Evolutionary conservation across 768 basidiomycete genomes (phyloP), one percentile per base, ranked within the genome.

Genomic region (Psilocybe subaeruginosa): DNA sequence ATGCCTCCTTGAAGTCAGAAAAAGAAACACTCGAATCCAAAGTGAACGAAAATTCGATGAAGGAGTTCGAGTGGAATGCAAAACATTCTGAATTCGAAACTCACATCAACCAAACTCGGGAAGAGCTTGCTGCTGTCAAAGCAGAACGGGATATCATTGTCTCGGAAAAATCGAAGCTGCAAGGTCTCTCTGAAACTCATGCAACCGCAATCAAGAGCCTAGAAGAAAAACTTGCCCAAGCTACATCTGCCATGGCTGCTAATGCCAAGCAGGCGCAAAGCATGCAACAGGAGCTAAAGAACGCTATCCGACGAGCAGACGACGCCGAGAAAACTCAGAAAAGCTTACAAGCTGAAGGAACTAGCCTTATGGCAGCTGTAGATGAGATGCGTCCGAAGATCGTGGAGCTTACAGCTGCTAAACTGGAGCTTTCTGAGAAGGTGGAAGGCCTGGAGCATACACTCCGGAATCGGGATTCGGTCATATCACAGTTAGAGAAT

Each of bases 321-420:
- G 88, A 90, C 64, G 89, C 90, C 0, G 91, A 93, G 72, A 80
- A 77, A 66, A 86, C 78, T 3, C 88, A 92, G 67, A 84, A 85
- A 68, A 87, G 85, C 61, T 79, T 95, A 3, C 93, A 93, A 68
- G 76, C 78, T 0, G 93, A 95, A 73, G 92, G 93, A 43, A 86
- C 83, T n/a, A 82, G 79, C 55, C 81, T 95, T 35, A 85, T 94
- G 86, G 85, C 81, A 30, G 87, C 90, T n/a, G 75, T 95, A 61
- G 89, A 94, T 64, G 92, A 94, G 73, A 89, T 94, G 86, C 84
- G 90, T 31, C 85, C 91, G 43, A 94, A 94, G 77, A 87, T 94
- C 63, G 87, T 93, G 19, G 88, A 92, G 70, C 78, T 96, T 56
- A 92, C 90, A 2, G 84, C 86, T 39, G 82, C 79, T 62, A 92